These are phyloP conservation scores for Crucibulum laeve DNA, from an alignment of 768 basidiomycete species.

Conservation along the genomic window DNA sequence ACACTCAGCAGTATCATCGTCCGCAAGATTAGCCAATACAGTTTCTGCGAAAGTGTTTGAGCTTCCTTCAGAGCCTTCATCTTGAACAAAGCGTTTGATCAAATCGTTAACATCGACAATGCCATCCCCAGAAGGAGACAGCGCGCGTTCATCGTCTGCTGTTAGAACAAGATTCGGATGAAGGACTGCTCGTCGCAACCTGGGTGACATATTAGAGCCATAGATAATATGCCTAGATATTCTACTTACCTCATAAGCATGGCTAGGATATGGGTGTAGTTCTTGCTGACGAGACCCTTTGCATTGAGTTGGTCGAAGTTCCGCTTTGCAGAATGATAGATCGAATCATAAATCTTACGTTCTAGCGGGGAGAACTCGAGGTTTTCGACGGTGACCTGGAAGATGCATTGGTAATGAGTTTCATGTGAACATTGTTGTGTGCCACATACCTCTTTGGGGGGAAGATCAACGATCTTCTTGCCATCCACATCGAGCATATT, in stretches of 20 bases:
- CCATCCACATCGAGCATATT: slow-evolving; percentile 86
- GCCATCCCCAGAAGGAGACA: slow-evolving; percentile 34
- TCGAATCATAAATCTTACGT: slow-evolving; percentile 83
- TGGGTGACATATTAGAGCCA: slow-evolving; percentile 18
- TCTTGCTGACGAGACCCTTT: slow-evolving; percentile 73
- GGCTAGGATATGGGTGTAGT: slow-evolving; percentile 85
- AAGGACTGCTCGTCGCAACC: slow-evolving; percentile 86
- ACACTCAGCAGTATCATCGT: slow-evolving; percentile 57
- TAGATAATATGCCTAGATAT: not conserved
- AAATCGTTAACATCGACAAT: slow-evolving; percentile 54
- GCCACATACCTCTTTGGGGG: slow-evolving; percentile 67
- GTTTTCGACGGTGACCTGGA: slow-evolving; percentile 60
- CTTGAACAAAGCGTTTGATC: slow-evolving; percentile 46
- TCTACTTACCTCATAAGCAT: slow-evolving; percentile 84
- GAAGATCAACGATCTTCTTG: slow-evolving; percentile 83
- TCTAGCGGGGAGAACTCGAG: slow-evolving; percentile 83
- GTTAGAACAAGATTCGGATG: slow-evolving; percentile 83
- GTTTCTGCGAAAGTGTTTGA: slow-evolving; percentile 53
- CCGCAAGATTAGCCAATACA: slow-evolving; percentile 62
- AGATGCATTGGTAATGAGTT: not conserved
- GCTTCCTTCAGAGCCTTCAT: slow-evolving; percentile 24
- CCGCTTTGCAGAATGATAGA: slow-evolving; percentile 74
- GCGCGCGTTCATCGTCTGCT: slow-evolving; percentile 34
- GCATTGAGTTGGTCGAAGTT: slow-evolving; percentile 78
- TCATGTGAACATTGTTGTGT: not conserved